These are phyloP conservation scores for Annona cherimola DNA, from an alignment of 164 flowering plant species.

Conservation along the genomic window DNA sequence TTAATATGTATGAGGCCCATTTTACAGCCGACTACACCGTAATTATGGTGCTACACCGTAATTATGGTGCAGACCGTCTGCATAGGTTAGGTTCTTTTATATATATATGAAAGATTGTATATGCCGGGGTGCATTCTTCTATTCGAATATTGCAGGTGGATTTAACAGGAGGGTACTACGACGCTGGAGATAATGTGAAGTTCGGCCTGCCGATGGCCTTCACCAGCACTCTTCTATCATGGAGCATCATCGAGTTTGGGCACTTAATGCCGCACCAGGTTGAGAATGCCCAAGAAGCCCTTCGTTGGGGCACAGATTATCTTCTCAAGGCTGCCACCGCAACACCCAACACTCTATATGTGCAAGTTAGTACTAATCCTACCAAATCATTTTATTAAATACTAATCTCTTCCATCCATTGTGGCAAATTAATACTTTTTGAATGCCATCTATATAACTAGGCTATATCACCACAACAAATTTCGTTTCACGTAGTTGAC, in stretches of 20 bases:
- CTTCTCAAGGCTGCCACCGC: slow-evolving; percentile 80
- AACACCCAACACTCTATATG: slow-evolving; percentile 64
- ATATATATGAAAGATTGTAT: neutral
- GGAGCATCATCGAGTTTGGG: slow-evolving; percentile 95
- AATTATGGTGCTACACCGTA: neutral
- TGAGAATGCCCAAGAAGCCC: slow-evolving; percentile 54
- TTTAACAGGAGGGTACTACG: slow-evolving; percentile 86
- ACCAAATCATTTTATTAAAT: no score
- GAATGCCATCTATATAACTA: no score
- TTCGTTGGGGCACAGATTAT: slow-evolving; percentile 86
- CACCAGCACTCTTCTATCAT: slow-evolving; percentile 71
- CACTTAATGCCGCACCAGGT: slow-evolving; percentile 51
- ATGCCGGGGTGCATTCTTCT: neutral
- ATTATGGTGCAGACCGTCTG: no score
- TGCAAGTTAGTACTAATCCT: slow-evolving; percentile 45
- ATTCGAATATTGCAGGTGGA: slow-evolving; percentile 53
- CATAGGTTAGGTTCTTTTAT: no score
- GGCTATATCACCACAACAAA: no score
- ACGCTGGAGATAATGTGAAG: slow-evolving; percentile 93
- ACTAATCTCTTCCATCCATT: no score
- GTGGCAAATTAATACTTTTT: no score
- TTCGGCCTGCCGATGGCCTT: slow-evolving; percentile 95
- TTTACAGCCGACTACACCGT: no score
- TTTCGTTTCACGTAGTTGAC: no score
- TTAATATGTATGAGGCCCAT: no score